Percentiles rank a stretch among this genome's conserved stretches.
These are phyloP conservation scores for Mortierella sp. DNA, from an alignment of 371 early-diverging fungal genomes.

Conservation along the genomic window DNA sequence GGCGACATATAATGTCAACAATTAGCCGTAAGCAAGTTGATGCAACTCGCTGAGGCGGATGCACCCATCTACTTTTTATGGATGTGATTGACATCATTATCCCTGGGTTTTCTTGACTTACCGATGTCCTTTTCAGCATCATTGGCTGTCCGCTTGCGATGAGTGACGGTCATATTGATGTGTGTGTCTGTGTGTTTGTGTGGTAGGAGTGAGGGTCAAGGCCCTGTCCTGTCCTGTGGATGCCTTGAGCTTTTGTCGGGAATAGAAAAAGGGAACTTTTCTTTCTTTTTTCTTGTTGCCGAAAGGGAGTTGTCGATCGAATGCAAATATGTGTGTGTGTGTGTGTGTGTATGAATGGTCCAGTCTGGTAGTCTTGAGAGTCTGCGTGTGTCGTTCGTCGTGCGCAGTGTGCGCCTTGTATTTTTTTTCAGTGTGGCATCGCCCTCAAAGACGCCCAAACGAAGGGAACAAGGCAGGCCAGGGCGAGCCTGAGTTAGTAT, in stretches of 20 bases:
- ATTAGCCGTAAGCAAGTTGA: not conserved
- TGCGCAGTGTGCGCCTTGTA: not conserved
- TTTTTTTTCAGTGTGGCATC: not conserved
- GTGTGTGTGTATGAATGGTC: not conserved
- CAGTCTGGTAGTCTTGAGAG: not conserved
- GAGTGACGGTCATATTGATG: slow-evolving; percentile 56
- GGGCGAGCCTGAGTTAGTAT: not conserved
- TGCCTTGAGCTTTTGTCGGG: slow-evolving; percentile 1
- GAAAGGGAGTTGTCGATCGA: slow-evolving; percentile 2
- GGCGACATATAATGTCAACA: not conserved
- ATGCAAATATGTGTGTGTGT: not conserved
- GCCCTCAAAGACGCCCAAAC: not conserved
- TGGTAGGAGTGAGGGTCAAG: not conserved
- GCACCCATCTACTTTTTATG: slow-evolving; percentile 21
- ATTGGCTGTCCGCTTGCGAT: slow-evolving; percentile 56
- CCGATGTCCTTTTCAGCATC: slow-evolving; percentile 58
- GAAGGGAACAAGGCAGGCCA: not conserved
- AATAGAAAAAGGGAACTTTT: not conserved
- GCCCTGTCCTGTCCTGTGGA: not conserved
- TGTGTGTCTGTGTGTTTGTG: not conserved
- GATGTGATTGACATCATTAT: not conserved
- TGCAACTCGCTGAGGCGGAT: slow-evolving; percentile 17
- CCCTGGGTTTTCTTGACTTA: slow-evolving; percentile 12
- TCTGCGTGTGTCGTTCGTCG: not conserved
- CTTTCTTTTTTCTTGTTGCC: too few relatives aligned